Evolutionary conservation across 495 filamentous ascomycete species (phyloP), one percentile per base, ranked within the genome.

Genomic region (Hypoxylon fragiforme): DNA sequence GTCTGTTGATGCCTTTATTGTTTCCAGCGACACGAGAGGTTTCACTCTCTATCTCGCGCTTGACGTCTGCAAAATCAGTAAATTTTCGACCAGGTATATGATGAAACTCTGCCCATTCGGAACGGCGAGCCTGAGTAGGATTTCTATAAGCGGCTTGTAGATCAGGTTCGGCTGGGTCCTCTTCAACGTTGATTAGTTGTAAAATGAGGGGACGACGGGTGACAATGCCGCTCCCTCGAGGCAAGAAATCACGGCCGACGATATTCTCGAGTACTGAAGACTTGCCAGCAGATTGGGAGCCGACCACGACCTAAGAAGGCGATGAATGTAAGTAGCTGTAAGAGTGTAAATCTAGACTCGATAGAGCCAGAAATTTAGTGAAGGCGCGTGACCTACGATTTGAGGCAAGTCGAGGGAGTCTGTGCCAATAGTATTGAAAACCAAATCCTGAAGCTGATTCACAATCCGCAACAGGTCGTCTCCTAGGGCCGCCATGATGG

Each of bases 221-320:
- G 36, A 97, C 92, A 71, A 99, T 97, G 62, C 94, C 94, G 64
- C 90, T 95, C 57, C 94, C 94, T 67, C 94, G 88, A 48, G 94
- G 94, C 22, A 99, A 78, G 66, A 99, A 99, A 70, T 99, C 94
- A 68, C 94, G 82, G 41, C 95, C 94, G 60, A 99, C 94, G 60
- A 99, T 97, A 66, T 99, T 99, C 73, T 99, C 94, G 48, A 99
- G 82, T 14, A 99, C 94, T 12, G 94, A 97, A n/a, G 94, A 97
- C 73, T 99, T 99, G 61, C 94, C 94, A 42, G 92, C 95, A 6
- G 94, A 97, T 75, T 99, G 94, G 45, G 94, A 99, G 48, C 94
- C 94, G 54, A 99, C 94, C 44, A 99, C 94, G 49, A 97, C 94
- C 94, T 98, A 51, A 14, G n/a, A 36, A 20, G 26, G 38, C n/a